These are phyloP conservation scores for Podaxis carcinomalis DNA, from an alignment of 768 basidiomycete genomes.

Conservation along the genomic window DNA sequence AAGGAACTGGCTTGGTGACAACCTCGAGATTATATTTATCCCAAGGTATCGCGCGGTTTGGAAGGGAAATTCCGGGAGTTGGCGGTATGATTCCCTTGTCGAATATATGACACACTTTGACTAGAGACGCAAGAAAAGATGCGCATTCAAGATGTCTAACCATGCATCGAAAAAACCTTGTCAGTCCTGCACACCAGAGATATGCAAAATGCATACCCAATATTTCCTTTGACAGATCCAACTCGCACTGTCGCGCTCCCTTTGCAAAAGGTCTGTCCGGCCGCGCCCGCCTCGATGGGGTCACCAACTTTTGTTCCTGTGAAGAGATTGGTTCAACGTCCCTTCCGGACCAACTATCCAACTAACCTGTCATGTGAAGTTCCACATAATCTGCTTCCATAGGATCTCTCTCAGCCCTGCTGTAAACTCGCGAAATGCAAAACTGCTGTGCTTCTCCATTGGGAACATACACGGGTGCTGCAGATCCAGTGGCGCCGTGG, in stretches of 20 bases:
- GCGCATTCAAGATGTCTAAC: constrained; percentile 35
- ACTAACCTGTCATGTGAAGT: constrained; percentile 43
- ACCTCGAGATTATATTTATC: constrained; percentile 30
- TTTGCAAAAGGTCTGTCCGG: constrained; percentile 30
- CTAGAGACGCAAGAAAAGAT: constrained; percentile 40
- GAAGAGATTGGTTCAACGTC: not conserved
- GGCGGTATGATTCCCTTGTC: constrained; percentile 32
- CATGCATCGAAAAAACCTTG: not conserved
- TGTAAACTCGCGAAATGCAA: constrained; percentile 34
- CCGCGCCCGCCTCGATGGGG: constrained; percentile 47
- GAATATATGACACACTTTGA: constrained; percentile 38
- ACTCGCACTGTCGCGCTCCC: constrained; percentile 29
- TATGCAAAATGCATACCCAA: constrained; percentile 28
- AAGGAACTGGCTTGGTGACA: constrained; percentile 24
- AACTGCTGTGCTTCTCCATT: constrained; percentile 31
- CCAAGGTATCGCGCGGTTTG: constrained; percentile 38
- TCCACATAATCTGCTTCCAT: constrained; percentile 45
- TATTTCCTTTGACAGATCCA: constrained; percentile 44
- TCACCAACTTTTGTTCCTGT: constrained; percentile 40
- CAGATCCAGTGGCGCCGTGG: constrained; percentile 32
- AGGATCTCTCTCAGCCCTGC: constrained; percentile 24
- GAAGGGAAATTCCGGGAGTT: constrained; percentile 29
- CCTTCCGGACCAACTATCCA: not conserved
- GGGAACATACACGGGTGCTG: constrained; percentile 33
- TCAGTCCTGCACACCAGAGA: not conserved